Base-by-base conservation (phyloP, 352 stramenopile species). In the Pilasporangium apinafurcum region DNA sequence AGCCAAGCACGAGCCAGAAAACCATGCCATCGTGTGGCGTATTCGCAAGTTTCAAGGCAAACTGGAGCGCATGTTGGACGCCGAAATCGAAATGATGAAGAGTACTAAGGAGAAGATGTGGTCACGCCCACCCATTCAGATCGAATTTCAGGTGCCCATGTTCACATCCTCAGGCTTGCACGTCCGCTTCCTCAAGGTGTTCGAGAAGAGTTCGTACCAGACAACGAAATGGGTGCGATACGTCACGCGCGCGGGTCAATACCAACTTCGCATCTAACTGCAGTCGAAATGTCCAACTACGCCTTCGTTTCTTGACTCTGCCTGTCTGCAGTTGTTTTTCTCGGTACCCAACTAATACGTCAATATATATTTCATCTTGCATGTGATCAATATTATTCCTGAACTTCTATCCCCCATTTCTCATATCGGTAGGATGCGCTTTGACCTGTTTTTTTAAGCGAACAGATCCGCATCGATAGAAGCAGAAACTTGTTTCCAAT, bases 151-250 rank as follows among this genome's bases (percentile, higher is more conserved):
- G 48, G 76, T 99, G 49, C 96, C 95, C 22, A 99, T 98, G 96
- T 99, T 98, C 71, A 98, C 95, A 18, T 83, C 92, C 7, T 98
- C 92, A 25, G 96, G 96, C 8, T 83, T 99, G 8, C 92, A 98
- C 63, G 96, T 99, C 41, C 90, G 95, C 27, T 99, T 98, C 73
- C 85, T 99, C 51, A 97, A 97, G 60, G 96, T 99, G 2, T 98
- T 98, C 52, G 96, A 99, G 62, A 98, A 99, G 75, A 97, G 86
- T 55, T 97, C 92, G 29, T 99, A 99, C 72, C 83, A 96, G 50
- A 98, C 93, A 17, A 98, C 95, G 63, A 96, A 97, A 77, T 99
- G 96, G 95, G 96, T 99, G 26, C 90, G 95, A 61, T 99, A 99
- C 67, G 96, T 98, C 55, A 98, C 96, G 13, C 96, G 97, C 44